Base-by-base conservation (phyloP, 352 stramenopile species). In the Phytopythium boreale region DNA sequence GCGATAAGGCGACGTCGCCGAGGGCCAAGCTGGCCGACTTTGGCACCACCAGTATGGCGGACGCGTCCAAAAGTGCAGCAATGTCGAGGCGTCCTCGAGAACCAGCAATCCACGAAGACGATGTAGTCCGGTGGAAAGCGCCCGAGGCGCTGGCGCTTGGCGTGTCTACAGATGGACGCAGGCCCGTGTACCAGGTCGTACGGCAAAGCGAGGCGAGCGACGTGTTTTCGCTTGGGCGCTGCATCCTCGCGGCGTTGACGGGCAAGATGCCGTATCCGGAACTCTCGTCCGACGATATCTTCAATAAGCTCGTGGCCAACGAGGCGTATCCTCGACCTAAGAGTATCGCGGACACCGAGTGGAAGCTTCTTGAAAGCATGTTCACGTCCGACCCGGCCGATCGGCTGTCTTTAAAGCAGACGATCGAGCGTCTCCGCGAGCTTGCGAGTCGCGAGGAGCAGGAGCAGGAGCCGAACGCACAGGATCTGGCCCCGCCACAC, bases 1-100 rank as follows among this genome's bases (percentile, higher is more conserved):
- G 49, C 1, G 57, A 68, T 15, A 69, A 63, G 5, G 36, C 61
- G n/a, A n/a, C n/a, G n/a, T n/a, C n/a, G n/a, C n/a, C n/a, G n/a
- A n/a, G n/a, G 0, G 69, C 68, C 1, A 71, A 74, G 31, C 6
- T 78, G 4, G 31, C 51, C 2, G 75, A 77, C 43, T 76, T 78
- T 66, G 74, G 66, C 0, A 49, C 70, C 0, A 4, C 31, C 0
- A 0, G 15, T 4, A 0, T 60, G 1, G 19, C 17, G 11, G 15
- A 60, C 31, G 0, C 24, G 12, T 27, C 27, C 14, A 57, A 27
- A n/a, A n/a, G n/a, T n/a, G n/a, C n/a, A n/a, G n/a, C n/a, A n/a
- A n/a, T n/a, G n/a, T n/a, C n/a, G n/a, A n/a, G n/a, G n/a, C n/a
- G n/a, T n/a, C n/a, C n/a, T n/a, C n/a, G n/a, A n/a, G n/a, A n/a